phyloP scores from a whole-genome alignment of 805 yeast genomes.

The Ogataea parapolymorpha region DNA sequence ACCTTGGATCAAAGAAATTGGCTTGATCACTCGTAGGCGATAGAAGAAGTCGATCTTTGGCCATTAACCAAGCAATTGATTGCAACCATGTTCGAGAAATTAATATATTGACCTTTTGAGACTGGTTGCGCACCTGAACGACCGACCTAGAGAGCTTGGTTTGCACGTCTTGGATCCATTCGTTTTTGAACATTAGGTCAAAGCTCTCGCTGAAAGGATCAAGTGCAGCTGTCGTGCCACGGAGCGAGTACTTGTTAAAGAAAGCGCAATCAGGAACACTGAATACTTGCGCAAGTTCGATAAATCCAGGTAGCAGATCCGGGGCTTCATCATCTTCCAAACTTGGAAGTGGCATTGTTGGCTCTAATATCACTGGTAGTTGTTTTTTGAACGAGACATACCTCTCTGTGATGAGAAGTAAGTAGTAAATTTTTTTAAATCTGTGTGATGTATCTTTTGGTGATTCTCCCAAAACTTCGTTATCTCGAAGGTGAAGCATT shows the following conservation, averaged over 20 bases:
- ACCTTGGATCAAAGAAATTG: not conserved
- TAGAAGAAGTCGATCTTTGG: not conserved
- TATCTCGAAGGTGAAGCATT: not conserved
- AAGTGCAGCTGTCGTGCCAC: not conserved
- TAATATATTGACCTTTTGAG: not conserved
- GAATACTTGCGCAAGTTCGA: not conserved
- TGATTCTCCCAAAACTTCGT: not conserved
- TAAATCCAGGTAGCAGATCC: not conserved
- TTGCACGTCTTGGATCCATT: not conserved
- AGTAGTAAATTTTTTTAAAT: not conserved
- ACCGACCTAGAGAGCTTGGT: not conserved
- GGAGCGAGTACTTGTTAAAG: not conserved
- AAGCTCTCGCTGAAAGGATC: not conserved
- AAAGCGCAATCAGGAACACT: not conserved
- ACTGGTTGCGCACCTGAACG: not conserved
- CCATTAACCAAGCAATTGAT: not conserved
- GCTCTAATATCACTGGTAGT: not conserved
- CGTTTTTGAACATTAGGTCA: not conserved
- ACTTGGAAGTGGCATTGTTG: not conserved
- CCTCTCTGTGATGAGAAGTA: not conserved
- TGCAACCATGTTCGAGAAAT: not conserved
- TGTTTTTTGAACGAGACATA: constrained; percentile 1
- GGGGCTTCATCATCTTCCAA: not conserved
- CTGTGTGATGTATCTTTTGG: not conserved
- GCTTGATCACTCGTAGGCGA: too few relatives aligned